phyloP scores from a whole-genome alignment of 2,329 filamentous ascomycete genomes.

The Chaetomiaceae sp. region DNA sequence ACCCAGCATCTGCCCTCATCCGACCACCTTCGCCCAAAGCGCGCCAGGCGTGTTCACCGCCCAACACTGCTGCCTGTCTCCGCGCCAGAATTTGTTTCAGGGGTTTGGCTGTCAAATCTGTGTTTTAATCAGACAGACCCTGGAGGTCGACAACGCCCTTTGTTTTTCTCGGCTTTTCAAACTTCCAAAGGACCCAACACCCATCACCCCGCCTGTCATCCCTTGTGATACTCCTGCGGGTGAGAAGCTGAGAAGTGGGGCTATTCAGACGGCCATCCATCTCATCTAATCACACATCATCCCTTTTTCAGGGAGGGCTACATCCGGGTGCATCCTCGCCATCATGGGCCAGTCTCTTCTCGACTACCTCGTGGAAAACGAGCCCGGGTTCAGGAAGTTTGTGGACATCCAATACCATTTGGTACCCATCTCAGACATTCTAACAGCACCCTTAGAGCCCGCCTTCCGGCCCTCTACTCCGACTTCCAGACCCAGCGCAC shows the following conservation, averaged over 20 bases:
- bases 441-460: slow-evolving; percentile 23
- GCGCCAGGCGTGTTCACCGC: background rate
- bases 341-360: slow-evolving; percentile 21
- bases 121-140: background rate
- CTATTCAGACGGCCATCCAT: background rate
- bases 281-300: background rate
- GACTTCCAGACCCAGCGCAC: slow-evolving; percentile 28
- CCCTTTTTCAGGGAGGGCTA: background rate
- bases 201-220: background rate
- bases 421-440: no score
- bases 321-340: background rate
- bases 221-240: no score
- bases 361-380: slow-evolving; percentile 30
- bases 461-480: slow-evolving; percentile 28
- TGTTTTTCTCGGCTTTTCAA: background rate
- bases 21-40: background rate
- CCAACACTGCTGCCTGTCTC: slow-evolving; percentile 6
- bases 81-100: background rate
- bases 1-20: background rate
- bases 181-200: background rate
- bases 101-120: background rate
- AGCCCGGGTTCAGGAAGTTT: slow-evolving; percentile 29
- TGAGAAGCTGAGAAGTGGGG: no score
- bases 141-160: background rate
- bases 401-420: background rate